These are phyloP conservation scores for Viola odorata DNA, from an alignment of 345 rosid genomes.

Conservation along the genomic window DNA sequence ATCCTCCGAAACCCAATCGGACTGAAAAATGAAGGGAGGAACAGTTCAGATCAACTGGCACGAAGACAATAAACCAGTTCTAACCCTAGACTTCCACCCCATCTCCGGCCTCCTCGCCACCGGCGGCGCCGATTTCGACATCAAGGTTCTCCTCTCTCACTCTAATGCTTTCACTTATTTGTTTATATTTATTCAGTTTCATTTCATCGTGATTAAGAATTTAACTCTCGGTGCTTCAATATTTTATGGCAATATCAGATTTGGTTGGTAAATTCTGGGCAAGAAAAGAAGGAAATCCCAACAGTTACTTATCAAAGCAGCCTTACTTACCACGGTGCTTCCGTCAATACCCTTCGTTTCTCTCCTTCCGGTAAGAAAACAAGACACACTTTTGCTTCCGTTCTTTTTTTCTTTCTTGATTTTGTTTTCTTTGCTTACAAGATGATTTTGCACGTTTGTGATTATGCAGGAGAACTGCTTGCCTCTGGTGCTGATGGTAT, in stretches of 20 bases:
- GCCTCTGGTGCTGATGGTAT: slow-evolving; percentile 99
- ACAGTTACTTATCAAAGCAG: slow-evolving; percentile 65
- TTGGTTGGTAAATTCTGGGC: slow-evolving; percentile 57
- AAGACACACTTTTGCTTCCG: not conserved
- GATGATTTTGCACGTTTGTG: not conserved
- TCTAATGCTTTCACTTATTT: no score
- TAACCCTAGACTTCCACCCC: slow-evolving; percentile 87
- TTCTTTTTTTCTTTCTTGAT: not conserved
- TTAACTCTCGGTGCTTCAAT: no score
- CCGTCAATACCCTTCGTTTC: slow-evolving; percentile 74
- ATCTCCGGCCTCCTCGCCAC: slow-evolving; percentile 83
- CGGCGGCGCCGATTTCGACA: slow-evolving; percentile 93
- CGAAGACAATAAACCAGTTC: slow-evolving; percentile 72
- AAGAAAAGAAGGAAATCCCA: slow-evolving; percentile 60
- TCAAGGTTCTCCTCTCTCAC: slow-evolving; percentile 52
- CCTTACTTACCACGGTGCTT: slow-evolving; percentile 72
- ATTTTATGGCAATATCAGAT: slow-evolving; percentile 27
- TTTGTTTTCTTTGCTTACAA: not conserved
- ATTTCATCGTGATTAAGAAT: no score
- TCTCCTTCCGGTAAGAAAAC: slow-evolving; percentile 62
- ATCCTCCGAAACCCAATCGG: not conserved
- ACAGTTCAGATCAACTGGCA: slow-evolving; percentile 95
- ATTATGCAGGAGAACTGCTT: slow-evolving; percentile 71
- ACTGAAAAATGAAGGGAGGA: slow-evolving; percentile 67
- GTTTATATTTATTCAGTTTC: no score